A percentile compares a stretch with the other conserved stretches of the same genome.
These are phyloP conservation scores for Pythium angustatum DNA, from an alignment of 352 stramenopile species.

Conservation along the genomic window DNA sequence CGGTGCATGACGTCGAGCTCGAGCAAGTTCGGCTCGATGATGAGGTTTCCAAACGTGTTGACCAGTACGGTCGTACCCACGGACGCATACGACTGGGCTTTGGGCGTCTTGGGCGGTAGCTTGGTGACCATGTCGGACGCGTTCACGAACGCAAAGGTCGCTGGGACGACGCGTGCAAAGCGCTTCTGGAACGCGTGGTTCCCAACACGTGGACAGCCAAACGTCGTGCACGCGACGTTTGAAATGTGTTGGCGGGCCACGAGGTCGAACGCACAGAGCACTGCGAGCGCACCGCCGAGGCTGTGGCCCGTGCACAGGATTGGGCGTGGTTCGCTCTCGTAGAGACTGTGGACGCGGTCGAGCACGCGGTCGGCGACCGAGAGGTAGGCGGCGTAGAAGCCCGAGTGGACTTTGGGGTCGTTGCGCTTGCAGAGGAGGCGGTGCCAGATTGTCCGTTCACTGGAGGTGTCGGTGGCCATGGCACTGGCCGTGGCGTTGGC, in stretches of 20 bases:
- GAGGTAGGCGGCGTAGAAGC: slow-evolving; percentile 44
- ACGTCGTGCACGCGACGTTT: slow-evolving; percentile 44
- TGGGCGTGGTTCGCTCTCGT: slow-evolving; percentile 26
- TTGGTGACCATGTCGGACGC: slow-evolving; percentile 44
- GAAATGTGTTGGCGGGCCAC: slow-evolving; percentile 31
- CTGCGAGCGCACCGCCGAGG: slow-evolving; percentile 42
- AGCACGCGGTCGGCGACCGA: slow-evolving; percentile 39
- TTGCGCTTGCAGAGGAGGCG: slow-evolving; percentile 36
- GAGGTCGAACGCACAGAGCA: slow-evolving; percentile 44
- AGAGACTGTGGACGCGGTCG: slow-evolving; percentile 19
- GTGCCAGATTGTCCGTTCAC: slow-evolving; percentile 30
- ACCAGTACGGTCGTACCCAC: slow-evolving; percentile 43
- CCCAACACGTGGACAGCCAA: slow-evolving; percentile 42
- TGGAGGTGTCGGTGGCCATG: too few relatives aligned
- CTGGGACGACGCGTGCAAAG: slow-evolving; percentile 35
- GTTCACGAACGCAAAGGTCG: slow-evolving; percentile 48
- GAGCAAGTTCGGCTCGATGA: slow-evolving; percentile 44
- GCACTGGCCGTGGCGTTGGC: not conserved
- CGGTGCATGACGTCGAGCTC: slow-evolving; percentile 40
- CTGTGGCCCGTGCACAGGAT: slow-evolving; percentile 46
- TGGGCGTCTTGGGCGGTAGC: slow-evolving; percentile 40
- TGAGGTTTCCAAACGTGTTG: slow-evolving; percentile 45
- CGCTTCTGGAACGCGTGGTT: slow-evolving; percentile 44
- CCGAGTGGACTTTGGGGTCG: slow-evolving; percentile 41
- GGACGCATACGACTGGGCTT: slow-evolving; percentile 39